These are phyloP conservation scores for Helotiales sp. DNA, from an alignment of 2,329 filamentous ascomycete genomes.

Conservation along the genomic window DNA sequence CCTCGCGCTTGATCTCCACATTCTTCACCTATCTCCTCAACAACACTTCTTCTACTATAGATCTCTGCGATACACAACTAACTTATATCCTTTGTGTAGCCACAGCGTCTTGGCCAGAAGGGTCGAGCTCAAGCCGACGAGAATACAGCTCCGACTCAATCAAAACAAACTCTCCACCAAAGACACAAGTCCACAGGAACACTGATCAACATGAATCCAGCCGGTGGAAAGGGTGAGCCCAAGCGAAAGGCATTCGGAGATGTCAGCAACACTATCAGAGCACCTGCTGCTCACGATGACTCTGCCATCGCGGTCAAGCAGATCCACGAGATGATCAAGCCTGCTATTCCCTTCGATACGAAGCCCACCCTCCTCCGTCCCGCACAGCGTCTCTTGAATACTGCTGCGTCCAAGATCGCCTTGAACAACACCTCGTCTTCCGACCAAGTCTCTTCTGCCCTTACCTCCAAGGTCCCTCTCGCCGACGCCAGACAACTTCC, in stretches of 20 bases:
- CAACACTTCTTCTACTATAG: constrained; percentile 28
- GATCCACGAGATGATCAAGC: constrained; percentile 38
- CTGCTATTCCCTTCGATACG: constrained; percentile 42
- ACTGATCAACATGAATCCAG: constrained; percentile 57
- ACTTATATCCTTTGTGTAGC: constrained; percentile 55
- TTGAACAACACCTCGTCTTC: constrained; percentile 17
- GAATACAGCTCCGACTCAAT: constrained; percentile 59
- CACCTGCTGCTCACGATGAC: constrained; percentile 59
- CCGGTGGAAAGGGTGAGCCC: constrained; percentile 61
- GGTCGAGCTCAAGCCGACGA: constrained; percentile 70
- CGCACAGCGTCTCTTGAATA: constrained; percentile 61
- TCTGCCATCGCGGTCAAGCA: constrained; percentile 54
- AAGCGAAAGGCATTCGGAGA: constrained; percentile 85
- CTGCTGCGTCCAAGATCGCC: constrained; percentile 28
- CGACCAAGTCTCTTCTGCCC: constrained; percentile 23
- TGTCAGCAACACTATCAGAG: constrained; percentile 69
- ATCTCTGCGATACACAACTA: constrained; percentile 14
- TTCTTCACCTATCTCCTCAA: constrained; percentile 31
- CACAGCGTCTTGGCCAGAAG: constrained; percentile 66
- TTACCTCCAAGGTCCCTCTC: constrained; percentile 40
- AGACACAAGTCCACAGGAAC: constrained; percentile 80
- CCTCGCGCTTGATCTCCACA: constrained; percentile 27
- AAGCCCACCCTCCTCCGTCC: constrained; percentile 58
- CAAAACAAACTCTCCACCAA: constrained; percentile 71
- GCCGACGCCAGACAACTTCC: constrained; percentile 31